phyloP scores from a whole-genome alignment of 1,284 basidiomycete genomes.

The Melanopsichium pennsylvanicum region DNA sequence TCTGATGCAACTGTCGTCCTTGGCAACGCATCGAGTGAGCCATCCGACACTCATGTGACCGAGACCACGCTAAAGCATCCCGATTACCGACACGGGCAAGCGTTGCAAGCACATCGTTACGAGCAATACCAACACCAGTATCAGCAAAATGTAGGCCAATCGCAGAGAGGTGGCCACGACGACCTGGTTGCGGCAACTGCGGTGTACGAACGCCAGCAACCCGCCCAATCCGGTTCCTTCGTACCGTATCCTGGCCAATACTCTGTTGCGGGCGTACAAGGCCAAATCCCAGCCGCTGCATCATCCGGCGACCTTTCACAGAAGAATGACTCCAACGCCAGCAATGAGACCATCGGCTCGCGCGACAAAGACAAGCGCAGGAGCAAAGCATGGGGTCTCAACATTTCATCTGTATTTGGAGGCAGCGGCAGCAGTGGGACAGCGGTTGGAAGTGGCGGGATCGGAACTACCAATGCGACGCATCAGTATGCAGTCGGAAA shows the following conservation, averaged over 20 bases:
- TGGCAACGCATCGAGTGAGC: constrained; percentile 13
- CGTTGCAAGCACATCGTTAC: constrained; percentile 36
- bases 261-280: constrained; percentile 1
- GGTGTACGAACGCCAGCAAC: constrained; percentile 18
- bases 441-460: constrained; percentile 15
- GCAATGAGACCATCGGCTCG: constrained; percentile 48
- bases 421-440: constrained; percentile 26
- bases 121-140: constrained; percentile 39
- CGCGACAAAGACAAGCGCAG: constrained; percentile 38
- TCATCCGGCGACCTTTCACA: constrained; percentile 42
- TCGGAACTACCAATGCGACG: not conserved
- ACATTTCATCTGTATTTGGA: constrained; percentile 42
- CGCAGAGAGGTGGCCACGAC: constrained; percentile 25
- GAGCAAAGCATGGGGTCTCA: constrained; percentile 53
- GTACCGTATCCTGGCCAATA: constrained; percentile 11
- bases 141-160: constrained; percentile 14
- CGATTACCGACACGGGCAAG: constrained; percentile 19
- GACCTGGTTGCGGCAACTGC: constrained; percentile 20
- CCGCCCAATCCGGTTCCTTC: constrained; percentile 11
- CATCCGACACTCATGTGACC: constrained; percentile 26
- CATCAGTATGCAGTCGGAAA: constrained; percentile 16
- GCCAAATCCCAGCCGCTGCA: constrained; percentile 7
- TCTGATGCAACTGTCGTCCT: constrained; percentile 24
- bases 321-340: constrained; percentile 38
- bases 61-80: constrained; percentile 24